Base-by-base conservation (phyloP, 2,329 filamentous ascomycete species). In the Ophiostoma sp. region DNA sequence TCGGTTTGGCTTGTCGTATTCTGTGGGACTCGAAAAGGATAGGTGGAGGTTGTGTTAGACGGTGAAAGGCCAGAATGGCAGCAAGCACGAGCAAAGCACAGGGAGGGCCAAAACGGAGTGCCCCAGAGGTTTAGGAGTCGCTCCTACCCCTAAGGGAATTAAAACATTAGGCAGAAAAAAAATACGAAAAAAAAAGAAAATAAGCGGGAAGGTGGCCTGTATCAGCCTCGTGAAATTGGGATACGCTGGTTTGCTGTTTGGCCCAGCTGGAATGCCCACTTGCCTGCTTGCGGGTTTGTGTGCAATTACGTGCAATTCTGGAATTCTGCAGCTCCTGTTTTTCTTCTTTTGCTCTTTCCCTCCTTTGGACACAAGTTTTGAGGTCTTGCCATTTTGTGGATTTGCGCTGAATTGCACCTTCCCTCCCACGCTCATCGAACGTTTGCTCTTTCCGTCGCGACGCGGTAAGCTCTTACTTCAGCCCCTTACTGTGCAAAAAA, bases 221-320 rank as follows among this genome's bases (percentile, higher is more conserved):
- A 77, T 74, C 78, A 77, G 77, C 77, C 76, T 78, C 76, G 76
- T 71, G 75, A 71, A 76, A 73, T 73, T 74, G 70, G 73, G 69
- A 73, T 73, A 72, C 69, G 71, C 73, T 70, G 61, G 28, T 57
- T 39, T 42, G 59, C 22, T 70, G 71, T 63, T 70, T 72, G 66
- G 69, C 42, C 28, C 48, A 50, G 36, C 57, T 63, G 52, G 52
- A 48, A 71, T 71, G 57, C 19, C 12, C 28, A 6, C 42, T 39
- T 64, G 33, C 11, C 57, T 64, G 9, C 42, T 64, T 64, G 25
- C 39, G 33, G 50, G 6, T 22, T 48, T 12, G 12, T 12, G 42
- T 19, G 39, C 39, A 42, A 42, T 42, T 42, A 42, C 12, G 15
- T 36, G 28, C 28, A 15, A 61, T 19, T 63, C 59, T 39, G 33